phyloP scores from a whole-genome alignment of 176 grass and related monocot genomes.

The Musa acuminata region DNA sequence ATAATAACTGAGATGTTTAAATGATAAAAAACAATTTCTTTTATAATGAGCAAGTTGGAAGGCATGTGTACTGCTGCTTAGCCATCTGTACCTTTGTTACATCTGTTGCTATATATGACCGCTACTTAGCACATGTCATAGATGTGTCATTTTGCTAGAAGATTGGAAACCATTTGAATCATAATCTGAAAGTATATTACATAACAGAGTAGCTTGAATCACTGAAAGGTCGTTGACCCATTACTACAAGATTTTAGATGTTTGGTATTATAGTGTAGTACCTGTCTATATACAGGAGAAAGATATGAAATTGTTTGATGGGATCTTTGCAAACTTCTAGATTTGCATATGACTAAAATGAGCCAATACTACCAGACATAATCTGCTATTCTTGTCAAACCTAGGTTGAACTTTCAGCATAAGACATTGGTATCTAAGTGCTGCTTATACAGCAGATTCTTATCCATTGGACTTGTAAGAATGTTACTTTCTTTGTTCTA shows the following conservation, averaged over 20 bases:
- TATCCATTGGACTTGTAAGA: not conserved
- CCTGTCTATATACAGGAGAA: not conserved
- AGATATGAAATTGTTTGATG: not conserved
- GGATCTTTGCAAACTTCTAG: too few species aligned
- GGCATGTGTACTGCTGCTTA: not conserved
- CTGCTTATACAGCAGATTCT: not conserved
- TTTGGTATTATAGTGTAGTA: not conserved
- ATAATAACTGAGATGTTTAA: not conserved
- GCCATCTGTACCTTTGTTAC: not conserved
- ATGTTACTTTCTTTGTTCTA: not conserved
- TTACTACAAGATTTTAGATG: not conserved
- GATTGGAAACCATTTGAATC: not conserved
- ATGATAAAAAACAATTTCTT: not conserved
- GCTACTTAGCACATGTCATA: too few species aligned
- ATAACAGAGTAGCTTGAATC: not conserved
- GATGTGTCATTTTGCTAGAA: not conserved
- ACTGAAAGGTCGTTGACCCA: not conserved
- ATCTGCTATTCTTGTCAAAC: not conserved
- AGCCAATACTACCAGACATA: not conserved
- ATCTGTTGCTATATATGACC: not conserved
- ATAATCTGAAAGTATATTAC: too few species aligned
- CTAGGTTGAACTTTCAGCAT: not conserved
- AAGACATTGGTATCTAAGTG: not conserved
- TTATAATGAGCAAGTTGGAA: not conserved
- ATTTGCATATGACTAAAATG: not conserved